A percentile compares a stretch with the other conserved stretches of the same genome.
These are phyloP conservation scores for Paragyromitra xinjiangensis DNA, from an alignment of 495 filamentous ascomycete species.

Conservation along the genomic window DNA sequence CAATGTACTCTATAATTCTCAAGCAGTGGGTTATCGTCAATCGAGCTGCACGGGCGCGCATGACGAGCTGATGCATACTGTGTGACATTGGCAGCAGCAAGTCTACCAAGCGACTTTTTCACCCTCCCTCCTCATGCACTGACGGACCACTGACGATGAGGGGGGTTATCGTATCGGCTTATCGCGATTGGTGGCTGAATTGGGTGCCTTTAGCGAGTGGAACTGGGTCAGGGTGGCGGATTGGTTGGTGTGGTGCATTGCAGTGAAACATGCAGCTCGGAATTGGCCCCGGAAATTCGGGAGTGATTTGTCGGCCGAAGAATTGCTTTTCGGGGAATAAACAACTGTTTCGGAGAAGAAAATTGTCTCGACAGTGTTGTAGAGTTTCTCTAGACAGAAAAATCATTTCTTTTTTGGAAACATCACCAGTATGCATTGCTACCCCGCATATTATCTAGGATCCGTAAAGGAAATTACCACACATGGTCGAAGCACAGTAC, in stretches of 20 bases:
- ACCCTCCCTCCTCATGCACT: neutral
- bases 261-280: conserved; percentile 23
- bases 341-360: conserved; percentile 8
- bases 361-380: neutral
- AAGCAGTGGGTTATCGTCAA: conserved; percentile 20
- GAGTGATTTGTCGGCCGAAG: neutral
- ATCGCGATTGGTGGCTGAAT: conserved; percentile 41
- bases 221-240: conserved; percentile 16
- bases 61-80: conserved; percentile 23
- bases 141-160: conserved; percentile 6
- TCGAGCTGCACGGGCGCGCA: conserved; percentile 25
- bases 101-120: neutral
- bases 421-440: neutral
- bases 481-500: neutral
- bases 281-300: conserved; percentile 9
- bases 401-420: neutral
- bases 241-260: conserved; percentile 11
- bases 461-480: neutral
- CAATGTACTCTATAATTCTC: conserved; percentile 30
- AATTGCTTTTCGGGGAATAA: neutral
- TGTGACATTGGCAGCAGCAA: neutral
- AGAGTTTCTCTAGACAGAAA: neutral
- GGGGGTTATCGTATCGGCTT: conserved; percentile 32
- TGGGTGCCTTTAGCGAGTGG: conserved; percentile 31
- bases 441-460: neutral